Conservation (phyloP, 805 yeast genomes). For the Ogataea pilisensis region DNA sequence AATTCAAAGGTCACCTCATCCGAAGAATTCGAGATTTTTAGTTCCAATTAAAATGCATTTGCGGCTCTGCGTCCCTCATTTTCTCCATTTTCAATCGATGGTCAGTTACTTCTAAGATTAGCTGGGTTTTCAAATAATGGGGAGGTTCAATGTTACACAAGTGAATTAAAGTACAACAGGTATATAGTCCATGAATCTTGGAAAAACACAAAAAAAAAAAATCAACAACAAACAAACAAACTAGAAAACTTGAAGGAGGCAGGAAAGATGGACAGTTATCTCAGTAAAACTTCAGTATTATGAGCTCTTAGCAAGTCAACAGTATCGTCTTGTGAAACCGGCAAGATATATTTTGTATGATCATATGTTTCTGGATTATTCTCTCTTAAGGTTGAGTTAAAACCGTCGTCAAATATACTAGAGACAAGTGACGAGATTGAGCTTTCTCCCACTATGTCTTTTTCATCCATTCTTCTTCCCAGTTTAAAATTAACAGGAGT, state of each 20-base stretch:
- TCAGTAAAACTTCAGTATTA: not conserved
- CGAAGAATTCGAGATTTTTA: no score
- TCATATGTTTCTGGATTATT: not conserved
- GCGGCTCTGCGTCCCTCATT: no score
- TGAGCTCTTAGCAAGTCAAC: not conserved
- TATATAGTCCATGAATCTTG: no score
- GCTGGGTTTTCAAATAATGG: no score
- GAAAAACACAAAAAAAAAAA: no score
- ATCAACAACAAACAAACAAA: not conserved
- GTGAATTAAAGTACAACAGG: no score
- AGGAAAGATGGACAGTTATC: not conserved
- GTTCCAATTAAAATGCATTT: no score
- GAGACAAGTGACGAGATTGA: not conserved
- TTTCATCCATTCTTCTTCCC: not conserved
- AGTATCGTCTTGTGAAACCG: not conserved
- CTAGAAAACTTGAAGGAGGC: slow-evolving; percentile 1
- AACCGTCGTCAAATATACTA: not conserved
- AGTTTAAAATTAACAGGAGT: not conserved
- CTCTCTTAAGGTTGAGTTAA: not conserved
- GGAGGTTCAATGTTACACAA: no score
- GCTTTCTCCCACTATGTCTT: not conserved
- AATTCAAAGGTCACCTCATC: no score
- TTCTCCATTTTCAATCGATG: no score
- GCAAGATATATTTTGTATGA: not conserved
- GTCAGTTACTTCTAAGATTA: no score